Base-by-base conservation (phyloP, 805 yeast species). In the Cyberlindnera japonica region DNA sequence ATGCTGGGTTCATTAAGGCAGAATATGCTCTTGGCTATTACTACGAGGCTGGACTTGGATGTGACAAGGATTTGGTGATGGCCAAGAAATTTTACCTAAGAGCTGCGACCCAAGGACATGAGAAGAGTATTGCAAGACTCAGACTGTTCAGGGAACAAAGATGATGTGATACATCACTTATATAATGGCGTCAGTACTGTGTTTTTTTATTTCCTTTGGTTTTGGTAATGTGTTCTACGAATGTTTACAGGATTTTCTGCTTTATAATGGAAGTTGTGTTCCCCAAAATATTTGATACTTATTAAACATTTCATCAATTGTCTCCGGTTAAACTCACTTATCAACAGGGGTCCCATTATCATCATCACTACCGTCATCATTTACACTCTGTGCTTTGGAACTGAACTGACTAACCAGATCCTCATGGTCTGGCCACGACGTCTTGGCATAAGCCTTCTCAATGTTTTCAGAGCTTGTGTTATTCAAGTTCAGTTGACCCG, bases 1-100 rank as follows among this genome's bases (percentile, higher is more conserved):
- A 75, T 40, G 72, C 71, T 19, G 81, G 81, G 18, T 66, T 77
- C 39, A 65, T 74, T 1, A 75, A 79, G 45, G 87, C 85, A 3
- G 79, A 81, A 50, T 83, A 76, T 54, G 83, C 86, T 29, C 55
- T 84, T 28, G 91, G 86, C 0, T 74, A 77, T 50, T 83, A 77
- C 53, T 72, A 70, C 53, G 87, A 81, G 51, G 76, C 72, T 34
- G 90, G 90, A 2, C 69, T 81, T 26, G 83, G 81, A 5, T 73
- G 77, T 31, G 59, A 61, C 5, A 57, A 58, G 19, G 68, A 75
- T 57, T 15, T 61, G 12, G 63, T 58, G 13, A 54, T 63, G 53
- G 81, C 87, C 0, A 51, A 53, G 29, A 61, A 62, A 37, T 78
- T 75, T 64, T 82, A 77, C 56, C 59, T 62, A 40, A 67, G 71